Evolutionary conservation across 2,329 filamentous ascomycete genomes (phyloP), one percentile per base, ranked within the genome.

Genomic region (Ophiobolus disseminans): DNA sequence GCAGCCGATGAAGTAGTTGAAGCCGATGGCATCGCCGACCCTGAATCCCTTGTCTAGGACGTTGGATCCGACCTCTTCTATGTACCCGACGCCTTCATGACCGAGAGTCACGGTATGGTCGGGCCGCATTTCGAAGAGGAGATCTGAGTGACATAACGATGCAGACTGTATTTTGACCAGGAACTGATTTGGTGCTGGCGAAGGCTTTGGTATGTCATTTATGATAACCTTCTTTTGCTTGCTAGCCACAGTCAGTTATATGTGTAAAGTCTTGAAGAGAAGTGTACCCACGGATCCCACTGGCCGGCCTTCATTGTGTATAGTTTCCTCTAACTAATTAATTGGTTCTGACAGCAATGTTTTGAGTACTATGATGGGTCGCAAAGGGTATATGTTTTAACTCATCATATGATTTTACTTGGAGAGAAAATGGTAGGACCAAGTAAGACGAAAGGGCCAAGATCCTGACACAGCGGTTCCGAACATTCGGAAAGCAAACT

Each of bases 71-170:
- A 79, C 66, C 6, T 66, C 61, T 11, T 73, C 72, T 38, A 79
- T 73, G 45, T 75, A 61, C 1, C 77, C 77, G 17, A 77, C 75
- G 13, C 76, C 78, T 63, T 80, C 78, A 53, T 80, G 78, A 4
- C 77, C 77, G 5, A 78, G 56, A 2, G 73, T 74, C 1, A 73
- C 60, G 1, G 58, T 46, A 34, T 60, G 54, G 21, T 67, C 58
- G n/a, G 65, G 62, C 4, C 66, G 60, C 45, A 64, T 55, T 7
- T 55, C 46, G 40, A 50, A 63, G 6, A 65, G 53, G 1, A 69
- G 53, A 37, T 69, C 66, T 1, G 65, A 68, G 42, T 69, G 66
- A 38, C 66, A 69, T 57, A 69, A 34, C 25, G 65, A 69, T 10
- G 66, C 66, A 3, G 61, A 63, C 38, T 66, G 59, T 20, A 69